Evolutionary conservation across 495 filamentous ascomycete genomes (phyloP).

Genomic region (Lepraria neglecta): DNA sequence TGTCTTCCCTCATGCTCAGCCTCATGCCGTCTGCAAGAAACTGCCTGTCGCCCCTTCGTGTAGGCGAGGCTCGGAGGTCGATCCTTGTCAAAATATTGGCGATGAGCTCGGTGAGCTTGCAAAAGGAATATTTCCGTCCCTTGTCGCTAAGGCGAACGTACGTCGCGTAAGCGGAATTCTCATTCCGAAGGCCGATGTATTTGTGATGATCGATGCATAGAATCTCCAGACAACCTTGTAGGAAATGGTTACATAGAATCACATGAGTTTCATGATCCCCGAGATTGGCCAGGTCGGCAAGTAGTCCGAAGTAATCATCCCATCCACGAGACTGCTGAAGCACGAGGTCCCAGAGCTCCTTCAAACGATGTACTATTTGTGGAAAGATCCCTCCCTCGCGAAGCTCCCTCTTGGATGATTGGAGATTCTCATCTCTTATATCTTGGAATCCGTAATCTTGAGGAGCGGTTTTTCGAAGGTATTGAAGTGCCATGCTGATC

Average conservation of each 20-base stretch:
- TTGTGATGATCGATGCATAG: constrained; percentile 55
- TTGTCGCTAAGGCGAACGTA: constrained; percentile 54
- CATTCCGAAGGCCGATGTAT: constrained; percentile 42
- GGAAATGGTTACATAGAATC: constrained; percentile 50
- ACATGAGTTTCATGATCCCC: constrained; percentile 48
- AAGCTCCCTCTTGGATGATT: constrained; percentile 15
- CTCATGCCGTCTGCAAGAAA: constrained; percentile 30
- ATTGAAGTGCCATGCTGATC: constrained; percentile 48
- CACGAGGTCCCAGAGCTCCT: constrained; percentile 48
- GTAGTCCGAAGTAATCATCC: constrained; percentile 73
- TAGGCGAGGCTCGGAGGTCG: constrained; percentile 31
- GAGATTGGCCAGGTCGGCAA: constrained; percentile 52
- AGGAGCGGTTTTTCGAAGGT: constrained; percentile 42
- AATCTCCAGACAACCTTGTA: constrained; percentile 54
- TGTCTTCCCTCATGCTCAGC: constrained; percentile 37
- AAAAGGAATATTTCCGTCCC: constrained; percentile 42
- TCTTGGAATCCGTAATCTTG: constrained; percentile 37
- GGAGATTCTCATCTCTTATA: constrained; percentile 30
- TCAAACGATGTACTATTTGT: constrained; percentile 49
- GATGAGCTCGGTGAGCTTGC: constrained; percentile 43
- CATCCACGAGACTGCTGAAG: constrained; percentile 58
- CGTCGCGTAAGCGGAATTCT: constrained; percentile 46
- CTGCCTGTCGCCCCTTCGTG: constrained; percentile 18
- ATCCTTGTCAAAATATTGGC: constrained; percentile 37
- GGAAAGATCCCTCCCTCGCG: constrained; percentile 37